Percentiles rank a stretch among this genome's conserved stretches.
Conservation (phyloP, 202 grass and related monocot species). For the Setaria italica region DNA sequence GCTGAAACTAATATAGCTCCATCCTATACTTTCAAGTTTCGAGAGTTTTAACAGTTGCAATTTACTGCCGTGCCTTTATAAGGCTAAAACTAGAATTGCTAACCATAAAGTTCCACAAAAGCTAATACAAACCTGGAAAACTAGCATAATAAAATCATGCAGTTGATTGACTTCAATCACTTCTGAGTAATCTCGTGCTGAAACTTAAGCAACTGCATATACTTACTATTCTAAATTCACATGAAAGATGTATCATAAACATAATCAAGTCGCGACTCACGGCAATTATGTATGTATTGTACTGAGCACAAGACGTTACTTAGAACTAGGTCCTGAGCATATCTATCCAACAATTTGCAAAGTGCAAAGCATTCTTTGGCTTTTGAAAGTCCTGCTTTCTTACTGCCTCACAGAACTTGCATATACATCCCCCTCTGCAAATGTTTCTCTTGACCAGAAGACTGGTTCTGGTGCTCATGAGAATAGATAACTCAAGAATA, state of each 20-base stretch:
- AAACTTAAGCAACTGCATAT: background rate
- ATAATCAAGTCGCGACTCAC: background rate
- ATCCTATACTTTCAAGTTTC: background rate
- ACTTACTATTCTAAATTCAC: background rate
- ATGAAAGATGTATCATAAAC: background rate
- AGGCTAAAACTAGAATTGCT: background rate
- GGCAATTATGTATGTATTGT: background rate
- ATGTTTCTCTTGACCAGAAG: conserved; percentile 9
- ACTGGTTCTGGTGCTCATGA: background rate
- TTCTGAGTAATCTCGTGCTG: background rate
- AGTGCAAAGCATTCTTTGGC: background rate
- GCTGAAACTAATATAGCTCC: background rate
- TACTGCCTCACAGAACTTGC: conserved; percentile 28
- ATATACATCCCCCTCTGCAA: background rate
- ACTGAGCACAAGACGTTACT: background rate
- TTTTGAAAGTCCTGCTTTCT: conserved; percentile 39
- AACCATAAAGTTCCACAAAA: background rate
- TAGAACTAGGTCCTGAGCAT: background rate
- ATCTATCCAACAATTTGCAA: conserved; percentile 49
- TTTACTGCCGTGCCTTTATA: background rate
- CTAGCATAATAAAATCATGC: background rate
- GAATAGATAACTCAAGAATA: conserved; percentile 7
- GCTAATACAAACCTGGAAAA: background rate
- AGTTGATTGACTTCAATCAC: background rate
- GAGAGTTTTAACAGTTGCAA: background rate